phyloP scores from a whole-genome alignment of 1,139 yeast species.

The Yamadazyma sp. region DNA sequence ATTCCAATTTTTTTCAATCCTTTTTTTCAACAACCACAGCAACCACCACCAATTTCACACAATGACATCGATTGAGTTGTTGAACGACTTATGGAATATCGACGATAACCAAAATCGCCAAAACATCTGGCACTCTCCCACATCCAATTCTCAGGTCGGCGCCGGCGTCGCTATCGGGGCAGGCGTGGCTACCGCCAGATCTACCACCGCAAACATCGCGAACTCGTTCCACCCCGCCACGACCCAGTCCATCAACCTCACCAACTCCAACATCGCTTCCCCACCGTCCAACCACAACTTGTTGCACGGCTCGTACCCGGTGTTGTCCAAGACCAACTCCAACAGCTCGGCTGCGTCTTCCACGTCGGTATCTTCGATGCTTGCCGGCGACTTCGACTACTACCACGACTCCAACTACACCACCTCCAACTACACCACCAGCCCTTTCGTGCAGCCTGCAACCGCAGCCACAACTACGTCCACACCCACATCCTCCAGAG shows the following conservation, averaged over 20 bases:
- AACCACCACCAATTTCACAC: not conserved
- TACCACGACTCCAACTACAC: not conserved
- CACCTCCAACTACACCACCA: not conserved
- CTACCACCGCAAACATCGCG: not conserved
- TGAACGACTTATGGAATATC: constrained; percentile 15
- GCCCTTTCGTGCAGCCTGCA: not conserved
- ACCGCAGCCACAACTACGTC: not conserved
- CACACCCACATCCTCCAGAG: not conserved
- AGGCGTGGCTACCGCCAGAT: not conserved
- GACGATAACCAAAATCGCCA: not conserved
- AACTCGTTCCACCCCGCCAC: not conserved
- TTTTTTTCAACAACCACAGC: too few species aligned
- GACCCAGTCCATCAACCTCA: not conserved
- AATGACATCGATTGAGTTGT: constrained; percentile 14
- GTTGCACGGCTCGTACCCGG: not conserved
- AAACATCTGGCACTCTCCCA: constrained; percentile 1
- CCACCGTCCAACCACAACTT: constrained; percentile 2
- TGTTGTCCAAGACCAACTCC: constrained; percentile 5
- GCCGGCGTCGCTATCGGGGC: constrained; percentile 1
- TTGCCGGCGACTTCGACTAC: not conserved
- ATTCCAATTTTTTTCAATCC: too few species aligned
- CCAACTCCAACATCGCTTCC: not conserved
- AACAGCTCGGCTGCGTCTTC: constrained; percentile 6
- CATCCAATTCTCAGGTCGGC: not conserved
- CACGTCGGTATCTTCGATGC: constrained; percentile 1